Evolutionary conservation across 2,329 filamentous ascomycete species (phyloP).

Genomic region (Fusarium palustre): DNA sequence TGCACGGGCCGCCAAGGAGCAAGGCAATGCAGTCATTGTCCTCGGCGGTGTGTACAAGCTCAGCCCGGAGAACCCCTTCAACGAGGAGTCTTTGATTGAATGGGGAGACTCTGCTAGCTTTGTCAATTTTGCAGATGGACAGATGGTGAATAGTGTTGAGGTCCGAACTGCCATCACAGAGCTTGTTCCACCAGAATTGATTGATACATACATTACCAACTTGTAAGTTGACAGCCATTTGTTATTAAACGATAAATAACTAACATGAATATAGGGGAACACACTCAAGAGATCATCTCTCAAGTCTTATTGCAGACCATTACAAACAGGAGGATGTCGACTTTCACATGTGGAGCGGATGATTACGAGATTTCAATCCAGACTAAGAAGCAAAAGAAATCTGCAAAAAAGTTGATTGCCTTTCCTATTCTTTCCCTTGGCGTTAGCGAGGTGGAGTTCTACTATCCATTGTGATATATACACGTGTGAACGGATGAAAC

Average conservation of each 20-base stretch:
- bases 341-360: constrained; percentile 60
- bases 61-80: constrained; percentile 87
- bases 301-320: constrained; percentile 78
- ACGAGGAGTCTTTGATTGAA: constrained; percentile 85
- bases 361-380: constrained; percentile 27
- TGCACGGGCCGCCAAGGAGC: constrained; percentile 84
- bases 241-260: not conserved
- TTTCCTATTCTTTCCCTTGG: constrained; percentile 24
- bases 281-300: constrained; percentile 78
- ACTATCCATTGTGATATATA: constrained; percentile 15
- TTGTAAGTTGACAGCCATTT: constrained; percentile 55
- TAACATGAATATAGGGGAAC: constrained; percentile 62
- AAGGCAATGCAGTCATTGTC: constrained; percentile 86
- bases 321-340: constrained; percentile 80
- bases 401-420: constrained; percentile 31
- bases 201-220: constrained; percentile 89
- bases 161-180: constrained; percentile 85
- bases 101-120: constrained; percentile 84
- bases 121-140: constrained; percentile 81
- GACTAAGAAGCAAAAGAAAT: constrained; percentile 26
- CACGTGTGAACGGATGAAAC: constrained; percentile 23
- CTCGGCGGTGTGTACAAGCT: constrained; percentile 94
- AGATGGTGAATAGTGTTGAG: constrained; percentile 80
- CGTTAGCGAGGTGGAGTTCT: constrained; percentile 34
- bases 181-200: constrained; percentile 79